Evolutionary conservation across 768 basidiomycete species (phyloP), one percentile per base, ranked within the genome.

Genomic region (Lactarius pseudohatsudake): DNA sequence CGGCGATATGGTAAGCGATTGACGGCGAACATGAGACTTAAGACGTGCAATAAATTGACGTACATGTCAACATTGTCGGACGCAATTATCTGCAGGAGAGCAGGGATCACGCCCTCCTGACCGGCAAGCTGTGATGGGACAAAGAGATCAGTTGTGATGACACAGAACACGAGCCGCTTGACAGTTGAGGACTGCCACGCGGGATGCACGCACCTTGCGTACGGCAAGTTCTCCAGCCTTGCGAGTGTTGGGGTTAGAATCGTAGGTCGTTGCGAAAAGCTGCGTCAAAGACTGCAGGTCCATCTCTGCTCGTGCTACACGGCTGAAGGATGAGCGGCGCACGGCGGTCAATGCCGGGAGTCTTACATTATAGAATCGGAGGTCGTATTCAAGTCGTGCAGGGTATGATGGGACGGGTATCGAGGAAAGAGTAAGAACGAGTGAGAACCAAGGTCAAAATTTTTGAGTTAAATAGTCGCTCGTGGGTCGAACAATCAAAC

Each of bases 161-260:
- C 50, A 30, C 56, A 43, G 50, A 55, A 30, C 43, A 64, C 62
- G 43, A 45, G 43, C 55, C 59, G 50, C 59, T 40, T 32, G 62
- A 40, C 55, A 56, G 50, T 30, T n/a, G 26, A 28, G 26, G 47
- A 7, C 22, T 30, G 43, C 50, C 66, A 41, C 40, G 62, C 57
- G 50, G 26, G 20, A 34, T 45, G 8, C 32, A 70, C 74, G 55
- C 71, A 92, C 94, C 83, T 90, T 93, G 72, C 91, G 87, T 73
- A 96, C 91, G 76, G 95, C 86, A 36, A 95, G 85, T 76, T 96
- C 94, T 55, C 88, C 90, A 43, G 90, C 80, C 74, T 92, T 92
- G 71, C 93, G 88, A 66, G 89, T 84, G 80, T 94, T 94, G 61
- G 93, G 91, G 78, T 96, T 91, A 7, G 89, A 82, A 73, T 84